Conservation (phyloP, 805 yeast species). For the Sugiyamaella valdiviana region DNA sequence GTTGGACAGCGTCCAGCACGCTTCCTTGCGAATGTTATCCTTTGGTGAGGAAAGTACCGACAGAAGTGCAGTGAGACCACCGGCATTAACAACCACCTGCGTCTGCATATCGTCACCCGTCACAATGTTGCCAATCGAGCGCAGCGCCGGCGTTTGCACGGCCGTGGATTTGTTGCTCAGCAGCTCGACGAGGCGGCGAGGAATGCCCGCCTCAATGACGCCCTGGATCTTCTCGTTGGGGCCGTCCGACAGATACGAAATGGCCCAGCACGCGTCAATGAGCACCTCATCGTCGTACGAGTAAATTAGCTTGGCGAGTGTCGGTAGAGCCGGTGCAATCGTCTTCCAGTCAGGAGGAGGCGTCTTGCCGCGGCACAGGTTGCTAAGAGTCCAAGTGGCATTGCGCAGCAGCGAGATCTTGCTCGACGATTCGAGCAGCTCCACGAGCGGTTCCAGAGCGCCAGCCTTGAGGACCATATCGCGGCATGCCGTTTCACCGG, state of each 20-base stretch:
- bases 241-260: conserved; percentile 91
- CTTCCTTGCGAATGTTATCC: conserved; percentile 92
- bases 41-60: conserved; percentile 75
- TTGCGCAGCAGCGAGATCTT: conserved; percentile 82
- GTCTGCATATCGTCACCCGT: conserved; percentile 96
- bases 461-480: conserved; percentile 79
- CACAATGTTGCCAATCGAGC: conserved; percentile 96
- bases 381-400: conserved; percentile 96
- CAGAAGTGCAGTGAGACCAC: conserved; percentile 79
- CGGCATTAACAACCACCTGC: conserved; percentile 87
- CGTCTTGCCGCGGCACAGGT: conserved; percentile 91
- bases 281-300: conserved; percentile 88
- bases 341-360: conserved; percentile 95
- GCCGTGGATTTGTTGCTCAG: conserved; percentile 74
- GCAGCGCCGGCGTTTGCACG: conserved; percentile 94
- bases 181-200: conserved; percentile 87
- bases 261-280: conserved; percentile 98
- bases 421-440: conserved; percentile 70
- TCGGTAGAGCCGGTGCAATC: conserved; percentile 83
- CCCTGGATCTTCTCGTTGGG: conserved; percentile 91
- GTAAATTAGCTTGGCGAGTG: conserved; percentile 83
- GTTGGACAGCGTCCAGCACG: conserved; percentile 98
- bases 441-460: conserved; percentile 84
- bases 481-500: conserved; percentile 94
- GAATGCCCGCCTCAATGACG: conserved; percentile 92